A percentile compares a stretch with the other conserved stretches of the same genome.
These are phyloP conservation scores for Trematosphaeria pertusa DNA, from an alignment of 2,329 filamentous ascomycete species.

Conservation along the genomic window DNA sequence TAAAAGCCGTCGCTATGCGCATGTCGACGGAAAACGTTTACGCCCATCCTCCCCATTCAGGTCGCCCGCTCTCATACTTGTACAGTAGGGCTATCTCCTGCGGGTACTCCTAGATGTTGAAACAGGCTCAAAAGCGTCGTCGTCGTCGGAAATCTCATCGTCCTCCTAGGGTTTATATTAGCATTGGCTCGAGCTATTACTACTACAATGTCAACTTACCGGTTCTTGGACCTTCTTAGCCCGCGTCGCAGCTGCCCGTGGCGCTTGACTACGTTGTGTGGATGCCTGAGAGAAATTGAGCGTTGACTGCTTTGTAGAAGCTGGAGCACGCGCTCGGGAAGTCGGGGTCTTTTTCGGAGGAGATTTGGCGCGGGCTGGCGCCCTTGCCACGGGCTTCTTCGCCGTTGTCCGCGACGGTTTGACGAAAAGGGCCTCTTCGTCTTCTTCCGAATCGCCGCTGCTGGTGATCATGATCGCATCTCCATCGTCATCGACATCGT, in stretches of 20 bases:
- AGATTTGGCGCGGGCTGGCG: constrained; percentile 31
- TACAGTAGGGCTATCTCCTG: constrained; percentile 34
- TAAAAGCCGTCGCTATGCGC: constrained; percentile 38
- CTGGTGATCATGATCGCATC: constrained; percentile 54
- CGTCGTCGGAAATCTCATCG: constrained; percentile 51
- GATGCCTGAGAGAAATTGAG: constrained; percentile 51
- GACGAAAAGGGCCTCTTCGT: constrained; percentile 54
- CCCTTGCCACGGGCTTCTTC: constrained; percentile 27
- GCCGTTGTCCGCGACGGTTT: constrained; percentile 23
- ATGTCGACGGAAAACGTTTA: neutral
- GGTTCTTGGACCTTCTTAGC: constrained; percentile 49
- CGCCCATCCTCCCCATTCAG: neutral
- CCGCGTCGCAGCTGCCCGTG: constrained; percentile 28
- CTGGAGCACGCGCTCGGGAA: constrained; percentile 26
- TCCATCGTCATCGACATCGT: constrained; percentile 48
- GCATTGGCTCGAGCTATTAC: neutral
- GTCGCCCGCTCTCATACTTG: no score
- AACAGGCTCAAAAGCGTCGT: constrained; percentile 49
- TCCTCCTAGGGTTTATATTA: constrained; percentile 42
- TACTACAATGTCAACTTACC: constrained; percentile 32
- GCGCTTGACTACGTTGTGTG: constrained; percentile 42
- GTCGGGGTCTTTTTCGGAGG: constrained; percentile 36
- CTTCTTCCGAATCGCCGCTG: constrained; percentile 58
- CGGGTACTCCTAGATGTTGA: constrained; percentile 33
- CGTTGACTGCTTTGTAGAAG: constrained; percentile 48